A percentile compares a stretch with the other conserved stretches of the same genome.
Evolutionary conservation across 441 rosid species (phyloP).

Genomic region (Pelargonium cotyledonis): DNA sequence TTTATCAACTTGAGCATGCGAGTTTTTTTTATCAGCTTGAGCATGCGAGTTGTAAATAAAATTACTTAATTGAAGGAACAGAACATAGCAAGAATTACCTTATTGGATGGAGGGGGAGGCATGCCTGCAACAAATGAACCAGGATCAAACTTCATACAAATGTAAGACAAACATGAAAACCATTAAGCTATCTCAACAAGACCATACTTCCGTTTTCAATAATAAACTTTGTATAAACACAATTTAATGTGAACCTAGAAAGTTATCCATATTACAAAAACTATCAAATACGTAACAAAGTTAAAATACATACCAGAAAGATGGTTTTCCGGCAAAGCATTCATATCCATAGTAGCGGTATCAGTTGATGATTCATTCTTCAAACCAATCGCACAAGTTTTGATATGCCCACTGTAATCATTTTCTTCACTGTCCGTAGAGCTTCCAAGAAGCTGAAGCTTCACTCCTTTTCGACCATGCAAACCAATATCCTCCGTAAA

Average conservation of each 20-base stretch:
- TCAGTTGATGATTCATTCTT: constrained; percentile 63
- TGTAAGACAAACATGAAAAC: not conserved
- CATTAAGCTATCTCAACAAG: not conserved
- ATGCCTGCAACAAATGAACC: constrained; percentile 44
- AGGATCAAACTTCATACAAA: constrained; percentile 21
- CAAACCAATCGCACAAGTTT: constrained; percentile 21
- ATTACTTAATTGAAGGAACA: constrained; percentile 6
- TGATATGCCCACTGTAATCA: constrained; percentile 24
- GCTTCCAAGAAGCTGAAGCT: constrained; percentile 49
- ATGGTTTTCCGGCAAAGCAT: constrained; percentile 33
- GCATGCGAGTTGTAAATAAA: constrained; percentile 12
- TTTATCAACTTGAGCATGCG: too few species aligned
- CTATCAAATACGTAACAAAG: not conserved
- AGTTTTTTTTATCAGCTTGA: too few species aligned
- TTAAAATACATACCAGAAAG: constrained; percentile 37
- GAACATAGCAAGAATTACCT: constrained; percentile 38
- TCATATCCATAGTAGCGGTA: constrained; percentile 61
- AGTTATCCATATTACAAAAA: not conserved
- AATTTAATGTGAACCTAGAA: not conserved
- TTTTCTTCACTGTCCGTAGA: constrained; percentile 42
- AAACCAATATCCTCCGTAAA: constrained; percentile 38
- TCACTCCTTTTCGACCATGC: constrained; percentile 37
- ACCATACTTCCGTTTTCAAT: not conserved
- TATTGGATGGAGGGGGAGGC: constrained; percentile 33
- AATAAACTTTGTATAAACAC: not conserved